These are phyloP conservation scores for Microcyclospora pomicola DNA, from an alignment of 2,329 filamentous ascomycete species.

Conservation along the genomic window DNA sequence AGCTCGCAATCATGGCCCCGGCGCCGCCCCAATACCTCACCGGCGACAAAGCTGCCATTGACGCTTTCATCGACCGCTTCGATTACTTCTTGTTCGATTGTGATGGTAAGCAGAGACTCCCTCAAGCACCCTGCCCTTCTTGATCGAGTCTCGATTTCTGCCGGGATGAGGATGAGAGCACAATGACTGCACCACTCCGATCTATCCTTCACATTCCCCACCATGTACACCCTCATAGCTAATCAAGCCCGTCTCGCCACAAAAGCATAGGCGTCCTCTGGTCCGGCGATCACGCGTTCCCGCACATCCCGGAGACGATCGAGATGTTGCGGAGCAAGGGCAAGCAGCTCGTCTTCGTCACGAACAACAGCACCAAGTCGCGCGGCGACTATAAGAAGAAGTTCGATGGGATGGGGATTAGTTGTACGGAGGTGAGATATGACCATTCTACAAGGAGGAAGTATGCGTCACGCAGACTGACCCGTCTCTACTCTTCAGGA, in stretches of 20 bases:
- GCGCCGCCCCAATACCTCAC: slow-evolving; percentile 45
- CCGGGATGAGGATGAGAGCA: too few species aligned
- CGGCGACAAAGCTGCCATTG: slow-evolving; percentile 62
- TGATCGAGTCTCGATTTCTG: neutral
- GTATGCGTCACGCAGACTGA: neutral
- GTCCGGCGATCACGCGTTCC: slow-evolving; percentile 85
- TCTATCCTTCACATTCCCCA: too few species aligned
- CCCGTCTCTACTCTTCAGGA: slow-evolving; percentile 37
- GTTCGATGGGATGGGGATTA: slow-evolving; percentile 67
- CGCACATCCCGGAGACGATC: slow-evolving; percentile 72
- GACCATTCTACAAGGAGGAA: neutral
- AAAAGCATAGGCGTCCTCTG: slow-evolving; percentile 69
- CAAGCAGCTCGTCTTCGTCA: slow-evolving; percentile 90
- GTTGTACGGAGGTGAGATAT: slow-evolving; percentile 49
- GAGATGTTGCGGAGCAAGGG: slow-evolving; percentile 70
- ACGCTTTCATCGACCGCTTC: slow-evolving; percentile 76
- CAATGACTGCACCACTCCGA: neutral
- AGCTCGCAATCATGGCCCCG: too few species aligned
- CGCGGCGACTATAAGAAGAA: slow-evolving; percentile 87
- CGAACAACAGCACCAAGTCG: slow-evolving; percentile 97
- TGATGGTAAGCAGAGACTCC: slow-evolving; percentile 53
- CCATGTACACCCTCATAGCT: too few species aligned
- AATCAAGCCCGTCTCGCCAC: too few species aligned
- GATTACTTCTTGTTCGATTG: slow-evolving; percentile 96
- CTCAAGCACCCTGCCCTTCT: neutral